A percentile compares a stretch with the other conserved stretches of the same genome.
Evolutionary conservation across 805 yeast genomes (phyloP).

Genomic region (Zygosaccharomyces rouxii): DNA sequence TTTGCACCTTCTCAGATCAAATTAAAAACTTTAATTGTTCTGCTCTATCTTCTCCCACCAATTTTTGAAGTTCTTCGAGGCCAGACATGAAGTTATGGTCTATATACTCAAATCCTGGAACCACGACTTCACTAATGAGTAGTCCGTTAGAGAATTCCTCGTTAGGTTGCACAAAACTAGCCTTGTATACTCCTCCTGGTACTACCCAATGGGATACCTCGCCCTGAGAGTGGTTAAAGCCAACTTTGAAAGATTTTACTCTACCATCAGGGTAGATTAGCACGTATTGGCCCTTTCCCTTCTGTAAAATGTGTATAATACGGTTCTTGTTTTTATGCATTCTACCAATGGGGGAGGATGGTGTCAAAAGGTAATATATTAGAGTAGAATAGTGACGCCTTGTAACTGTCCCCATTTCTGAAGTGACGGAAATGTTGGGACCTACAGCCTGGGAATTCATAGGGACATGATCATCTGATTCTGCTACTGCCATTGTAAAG

Average conservation of each 20-base stretch:
- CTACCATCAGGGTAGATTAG: slow-evolving; percentile 48
- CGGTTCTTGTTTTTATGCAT: slow-evolving; percentile 50
- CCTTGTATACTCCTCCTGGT: slow-evolving; percentile 57
- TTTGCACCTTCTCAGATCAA: background rate
- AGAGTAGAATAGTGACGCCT: slow-evolving; percentile 45
- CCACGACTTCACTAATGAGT: slow-evolving; percentile 54
- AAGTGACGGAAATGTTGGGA: slow-evolving; percentile 4
- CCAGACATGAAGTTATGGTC: slow-evolving; percentile 47
- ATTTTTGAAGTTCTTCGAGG: slow-evolving; percentile 28
- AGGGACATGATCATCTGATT: background rate
- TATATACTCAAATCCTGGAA: slow-evolving; percentile 56
- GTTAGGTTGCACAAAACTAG: slow-evolving; percentile 46
- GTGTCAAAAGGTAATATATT: slow-evolving; percentile 50
- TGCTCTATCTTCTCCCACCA: slow-evolving; percentile 40
- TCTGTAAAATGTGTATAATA: slow-evolving; percentile 51
- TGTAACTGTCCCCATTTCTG: slow-evolving; percentile 8
- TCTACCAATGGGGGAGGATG: slow-evolving; percentile 48
- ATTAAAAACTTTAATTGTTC: slow-evolving; percentile 38
- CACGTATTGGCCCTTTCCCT: slow-evolving; percentile 54
- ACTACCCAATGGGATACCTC: slow-evolving; percentile 59
- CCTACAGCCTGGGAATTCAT: slow-evolving; percentile 4
- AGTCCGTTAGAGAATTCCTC: slow-evolving; percentile 39
- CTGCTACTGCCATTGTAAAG: slow-evolving; percentile 38
- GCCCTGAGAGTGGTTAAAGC: slow-evolving; percentile 44
- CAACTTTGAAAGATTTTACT: slow-evolving; percentile 49